Evolutionary conservation across 805 yeast species (phyloP), one percentile per base, ranked within the genome.

Genomic region (Hanseniaspora pseudoguilliermondii): DNA sequence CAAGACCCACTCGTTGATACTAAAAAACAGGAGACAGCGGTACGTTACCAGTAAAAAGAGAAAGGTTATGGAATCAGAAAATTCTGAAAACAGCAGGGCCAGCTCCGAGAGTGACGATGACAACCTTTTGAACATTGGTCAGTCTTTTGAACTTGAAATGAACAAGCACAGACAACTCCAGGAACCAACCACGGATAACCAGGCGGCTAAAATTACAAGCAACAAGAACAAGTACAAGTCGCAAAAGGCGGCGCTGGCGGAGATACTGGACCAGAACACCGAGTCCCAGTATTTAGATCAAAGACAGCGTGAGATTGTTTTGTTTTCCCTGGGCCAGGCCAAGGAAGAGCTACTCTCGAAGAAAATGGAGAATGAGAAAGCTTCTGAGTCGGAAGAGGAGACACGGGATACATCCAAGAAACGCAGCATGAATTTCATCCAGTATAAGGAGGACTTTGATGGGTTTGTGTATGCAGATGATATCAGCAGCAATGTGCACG

Each of bases 141-240:
- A 41, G n/a, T 1, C 44, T 15, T 41, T 41, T 23, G 36, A 44
- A 9, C 15, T 44, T 7, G 29, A 44, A 7, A 8, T 27, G 23
- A 27, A 13, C 18, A 44, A n/a, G 18, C 21, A 29, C 11, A 13
- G 9, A 15, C 47, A 11, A 32, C 34, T 25, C 11, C 20, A 6
- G 15, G 16, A 8, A 32, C 34, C 35, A 8, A 9, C 23, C 10
- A n/a, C 18, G 47, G 35, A 32, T 32, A 32, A 15, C 35, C 35
- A 32, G 15, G 11, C 15, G 5, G 35, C 35, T 11, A 32, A 32
- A 11, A 11, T 21, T 27, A 2, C 23, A 6, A 15, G 21, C 36
- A 44, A 18, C 18, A 29, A n/a, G 3, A 42, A 50, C 13, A 53
- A 53, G 13, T 53, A 44, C 23, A 53, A 53, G 34, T 53, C 56